Conservation (phyloP, 441 rosid species). For the Metrosideros polymorpha region DNA sequence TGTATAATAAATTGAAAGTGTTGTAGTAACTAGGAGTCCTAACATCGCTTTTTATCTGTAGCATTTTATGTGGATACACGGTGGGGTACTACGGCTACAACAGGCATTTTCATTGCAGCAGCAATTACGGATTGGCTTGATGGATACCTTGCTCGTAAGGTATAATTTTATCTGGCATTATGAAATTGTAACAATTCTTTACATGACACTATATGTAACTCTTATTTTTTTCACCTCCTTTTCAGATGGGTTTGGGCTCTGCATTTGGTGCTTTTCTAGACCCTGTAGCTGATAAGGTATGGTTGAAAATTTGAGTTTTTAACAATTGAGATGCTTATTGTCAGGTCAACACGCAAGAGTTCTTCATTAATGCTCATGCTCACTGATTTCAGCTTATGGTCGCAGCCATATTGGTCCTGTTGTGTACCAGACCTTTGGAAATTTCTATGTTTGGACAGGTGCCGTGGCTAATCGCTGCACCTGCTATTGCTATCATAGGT, state of each 20-base stretch:
- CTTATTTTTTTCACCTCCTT: neutral
- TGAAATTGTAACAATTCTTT: neutral
- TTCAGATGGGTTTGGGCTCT: conserved; percentile 77
- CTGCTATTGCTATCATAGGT: conserved; percentile 83
- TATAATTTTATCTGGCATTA: conserved; percentile 6
- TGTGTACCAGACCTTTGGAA: conserved; percentile 72
- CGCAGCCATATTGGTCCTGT: conserved; percentile 78
- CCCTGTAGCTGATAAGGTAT: conserved; percentile 95
- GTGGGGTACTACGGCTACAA: conserved; percentile 87
- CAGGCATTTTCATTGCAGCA: conserved; percentile 80
- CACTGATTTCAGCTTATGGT: conserved; percentile 79
- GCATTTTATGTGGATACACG: conserved; percentile 81
- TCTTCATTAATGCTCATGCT: conserved; percentile 5
- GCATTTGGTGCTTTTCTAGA: conserved; percentile 97
- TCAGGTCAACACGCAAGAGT: neutral
- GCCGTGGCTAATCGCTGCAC: conserved; percentile 80
- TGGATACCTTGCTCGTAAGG: conserved; percentile 95
- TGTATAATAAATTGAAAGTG: neutral
- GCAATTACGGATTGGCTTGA: conserved; percentile 98
- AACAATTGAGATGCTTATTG: neutral
- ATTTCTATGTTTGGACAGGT: conserved; percentile 41
- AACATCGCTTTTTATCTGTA: conserved; percentile 13
- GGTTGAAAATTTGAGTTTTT: neutral
- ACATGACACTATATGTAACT: neutral
- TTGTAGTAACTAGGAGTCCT: neutral